A percentile compares a stretch with the other conserved stretches of the same genome.
phyloP scores from a whole-genome alignment of 140 eudicot species.

The Cichorium intybus region DNA sequence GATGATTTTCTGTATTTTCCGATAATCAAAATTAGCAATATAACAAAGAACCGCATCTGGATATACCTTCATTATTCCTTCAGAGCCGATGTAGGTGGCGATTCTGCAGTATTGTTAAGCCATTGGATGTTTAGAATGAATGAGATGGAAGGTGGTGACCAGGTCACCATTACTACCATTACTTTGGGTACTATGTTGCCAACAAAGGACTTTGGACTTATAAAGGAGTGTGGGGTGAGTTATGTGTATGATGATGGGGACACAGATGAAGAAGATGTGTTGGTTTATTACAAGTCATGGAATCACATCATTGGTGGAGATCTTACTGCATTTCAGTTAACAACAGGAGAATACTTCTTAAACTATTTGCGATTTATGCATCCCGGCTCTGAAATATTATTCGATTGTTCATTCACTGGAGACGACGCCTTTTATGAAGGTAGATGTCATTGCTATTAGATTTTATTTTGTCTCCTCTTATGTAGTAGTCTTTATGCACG shows the following conservation, averaged over 20 bases:
- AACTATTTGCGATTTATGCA: neutral
- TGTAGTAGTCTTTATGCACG: too few species aligned
- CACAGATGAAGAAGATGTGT: neutral
- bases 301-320: neutral
- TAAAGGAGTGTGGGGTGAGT: neutral
- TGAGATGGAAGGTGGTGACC: constrained; percentile 28
- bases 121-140: constrained; percentile 31
- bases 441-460: neutral
- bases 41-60: constrained; percentile 20
- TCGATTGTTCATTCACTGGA: neutral
- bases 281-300: too few species aligned
- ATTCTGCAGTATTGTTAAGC: constrained; percentile 11
- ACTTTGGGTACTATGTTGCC: too few species aligned
- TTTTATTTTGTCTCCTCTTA: neutral
- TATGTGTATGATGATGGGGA: neutral
- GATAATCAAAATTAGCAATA: neutral
- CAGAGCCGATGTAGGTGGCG: neutral
- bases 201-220: too few species aligned
- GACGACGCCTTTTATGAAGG: neutral
- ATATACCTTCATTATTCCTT: neutral
- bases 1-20: neutral
- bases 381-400: neutral
- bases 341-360: neutral
- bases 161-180: constrained; percentile 6
- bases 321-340: neutral